Base-by-base conservation (phyloP, 352 stramenopile species). In the Globisporangium abappressorium region DNA sequence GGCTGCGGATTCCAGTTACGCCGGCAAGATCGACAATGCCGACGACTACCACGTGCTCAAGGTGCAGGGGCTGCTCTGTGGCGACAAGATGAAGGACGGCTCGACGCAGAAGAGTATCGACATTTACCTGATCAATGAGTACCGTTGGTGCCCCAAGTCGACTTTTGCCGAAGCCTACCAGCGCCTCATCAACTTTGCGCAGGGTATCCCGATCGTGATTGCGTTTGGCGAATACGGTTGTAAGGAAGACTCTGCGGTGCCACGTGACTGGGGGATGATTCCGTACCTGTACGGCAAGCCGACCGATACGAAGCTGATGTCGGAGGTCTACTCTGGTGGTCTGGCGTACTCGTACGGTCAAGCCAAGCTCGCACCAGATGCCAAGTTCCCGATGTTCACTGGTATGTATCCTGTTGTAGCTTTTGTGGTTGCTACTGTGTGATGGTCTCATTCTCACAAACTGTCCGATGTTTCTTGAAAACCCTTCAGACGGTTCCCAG, bases 61-160 rank as follows among this genome's bases (percentile, higher is more conserved):
- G 71, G 72, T 95, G n/a, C 87, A 94, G 77, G 86, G 86, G 15
- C 72, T 96, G 5, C 72, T 96, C 4, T 96, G 88, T 43, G 88
- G 87, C 66, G 88, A 96, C 74, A 90, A 80, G 62, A 91, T 95
- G 80, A 84, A 79, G 43, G 75, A 96, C 60, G 88, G 88, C 18
- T 74, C 91, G 71, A 94, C 92, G 85, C 18, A 77, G 53, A 80
- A 90, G 67, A 93, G 84, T 74, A 94, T 96, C 54, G 88, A 96
- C 68, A 94, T 96, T 33, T 95, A 93, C 67, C 66, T 96, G 36
- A 92, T 96, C 69, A 96, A 96, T 71, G 87, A 94, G 69, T 96
- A 96, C 70, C 88, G 88, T 70, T 96, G 85, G 85, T 96, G 88
- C 60, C 74, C 81, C 8, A 77, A 78, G 38, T 90, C 77, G 46